Percentiles rank a stretch among this genome's conserved stretches.
Evolutionary conservation across 2,329 filamentous ascomycete genomes (phyloP).

Genomic region (Alternaria novae-zelandiae): DNA sequence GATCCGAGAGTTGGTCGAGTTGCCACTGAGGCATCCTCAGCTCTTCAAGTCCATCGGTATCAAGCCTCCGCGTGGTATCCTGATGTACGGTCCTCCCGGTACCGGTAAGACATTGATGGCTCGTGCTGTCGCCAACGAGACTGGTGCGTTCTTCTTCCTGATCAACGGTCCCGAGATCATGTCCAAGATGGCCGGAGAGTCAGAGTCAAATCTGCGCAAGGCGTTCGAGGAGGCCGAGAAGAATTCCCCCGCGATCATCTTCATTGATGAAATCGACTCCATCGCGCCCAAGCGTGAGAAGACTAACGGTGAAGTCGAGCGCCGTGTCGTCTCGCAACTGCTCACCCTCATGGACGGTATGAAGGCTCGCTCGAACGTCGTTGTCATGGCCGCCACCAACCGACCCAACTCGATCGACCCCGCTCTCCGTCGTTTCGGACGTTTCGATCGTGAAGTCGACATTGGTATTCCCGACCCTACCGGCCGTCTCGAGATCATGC

Average conservation of each 20-base stretch:
- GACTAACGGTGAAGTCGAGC: slow-evolving; percentile 98
- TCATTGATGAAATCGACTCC: slow-evolving; percentile 99
- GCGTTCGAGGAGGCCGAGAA: slow-evolving; percentile 99
- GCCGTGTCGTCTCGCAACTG: slow-evolving; percentile 96
- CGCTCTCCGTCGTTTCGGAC: slow-evolving; percentile 94
- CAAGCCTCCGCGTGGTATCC: slow-evolving; percentile 97
- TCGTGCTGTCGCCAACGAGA: slow-evolving; percentile 97
- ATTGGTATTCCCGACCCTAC: slow-evolving; percentile 98
- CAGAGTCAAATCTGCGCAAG: slow-evolving; percentile 96
- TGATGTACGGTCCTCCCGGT: slow-evolving; percentile 92
- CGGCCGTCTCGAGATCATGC: slow-evolving; percentile 96
- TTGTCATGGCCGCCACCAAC: slow-evolving; percentile 99
- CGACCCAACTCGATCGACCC: slow-evolving; percentile 98
- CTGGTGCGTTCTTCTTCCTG: slow-evolving; percentile 98
- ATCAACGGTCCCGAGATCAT: slow-evolving; percentile 99
- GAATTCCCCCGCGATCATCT: slow-evolving; percentile 99
- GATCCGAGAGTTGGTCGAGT: slow-evolving; percentile 97
- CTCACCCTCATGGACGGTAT: slow-evolving; percentile 99
- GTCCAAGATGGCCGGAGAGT: slow-evolving; percentile 99
- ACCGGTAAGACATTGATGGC: slow-evolving; percentile 99
- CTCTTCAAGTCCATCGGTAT: slow-evolving; percentile 99
- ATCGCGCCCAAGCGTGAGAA: slow-evolving; percentile 99
- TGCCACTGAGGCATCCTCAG: slow-evolving; percentile 94
- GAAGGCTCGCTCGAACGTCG: slow-evolving; percentile 98
- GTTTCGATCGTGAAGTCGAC: slow-evolving; percentile 98